Evolutionary conservation across 2,329 filamentous ascomycete genomes (phyloP), one percentile per base, ranked within the genome.

Genomic region (Talaromyces pinophilus): DNA sequence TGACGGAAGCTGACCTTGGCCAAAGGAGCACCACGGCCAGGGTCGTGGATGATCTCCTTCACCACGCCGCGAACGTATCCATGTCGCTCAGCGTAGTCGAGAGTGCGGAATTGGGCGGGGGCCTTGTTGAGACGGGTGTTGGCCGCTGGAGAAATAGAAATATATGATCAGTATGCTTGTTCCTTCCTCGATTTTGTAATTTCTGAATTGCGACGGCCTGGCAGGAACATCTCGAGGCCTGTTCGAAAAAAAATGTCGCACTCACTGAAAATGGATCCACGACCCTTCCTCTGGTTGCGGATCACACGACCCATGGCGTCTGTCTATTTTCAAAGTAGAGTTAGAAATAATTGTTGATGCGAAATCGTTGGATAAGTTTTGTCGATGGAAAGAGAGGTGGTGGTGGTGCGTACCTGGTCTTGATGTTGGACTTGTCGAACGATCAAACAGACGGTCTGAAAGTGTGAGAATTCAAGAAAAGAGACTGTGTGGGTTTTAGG

Each of bases 31-130:
- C 95, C 95, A 86, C 95, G 93, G 82, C 95, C 95, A 78, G 93
- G 89, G 85, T 99, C 95, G 90, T 99, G 95, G 85, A 99, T 91
- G 84, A 98, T 97, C 80, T 98, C 92, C 89, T 95, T 97, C 81
- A 99, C 93, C 73, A 98, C 88, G 85, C 95, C 95, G 77, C 95
- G 92, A 80, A 96, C 86, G 87, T 99, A 99, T 78, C 95, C 95
- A 88, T 98, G 94, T 81, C 92, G 89, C 87, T 97, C 93, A 82
- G 93, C 89, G 83, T 88, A 99, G 83, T 99, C 95, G 88, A 97
- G 92, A 77, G 88, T 92, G 84, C 95, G 88, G 90, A 99, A 98
- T 86, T 96, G 91, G 80, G 94, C 92, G 72, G 92, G 91, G 72
- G 90, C 88, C 89, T 98, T 97, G 87, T 95, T 94, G 80, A 98